Percentiles rank a stretch among this genome's conserved stretches.
These are phyloP conservation scores for Aphanomyces astaci DNA, from an alignment of 352 stramenopile genomes.

Conservation along the genomic window DNA sequence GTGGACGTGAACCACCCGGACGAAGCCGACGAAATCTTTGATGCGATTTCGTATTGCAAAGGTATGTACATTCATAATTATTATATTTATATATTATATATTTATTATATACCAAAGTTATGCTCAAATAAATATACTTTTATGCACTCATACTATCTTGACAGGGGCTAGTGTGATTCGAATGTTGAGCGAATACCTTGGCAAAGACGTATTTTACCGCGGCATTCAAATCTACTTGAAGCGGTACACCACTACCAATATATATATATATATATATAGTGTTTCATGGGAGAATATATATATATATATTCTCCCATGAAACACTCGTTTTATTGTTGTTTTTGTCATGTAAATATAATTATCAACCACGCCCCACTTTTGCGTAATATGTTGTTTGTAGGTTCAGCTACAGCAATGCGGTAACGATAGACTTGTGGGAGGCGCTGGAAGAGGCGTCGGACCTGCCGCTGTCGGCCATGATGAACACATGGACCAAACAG, in stretches of 20 bases:
- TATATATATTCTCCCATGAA: too few species aligned
- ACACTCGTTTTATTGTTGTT: too few species aligned
- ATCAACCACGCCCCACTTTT: too few species aligned
- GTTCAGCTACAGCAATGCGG: constrained; percentile 93
- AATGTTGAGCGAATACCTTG: constrained; percentile 67
- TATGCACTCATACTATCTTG: not conserved
- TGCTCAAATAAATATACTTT: too few species aligned
- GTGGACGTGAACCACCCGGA: constrained; percentile 89
- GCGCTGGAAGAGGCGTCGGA: constrained; percentile 86
- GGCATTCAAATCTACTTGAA: constrained; percentile 92
- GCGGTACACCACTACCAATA: constrained; percentile 28
- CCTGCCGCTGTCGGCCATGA: constrained; percentile 88
- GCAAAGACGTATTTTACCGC: constrained; percentile 55
- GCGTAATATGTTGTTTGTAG: too few species aligned
- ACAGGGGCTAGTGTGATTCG: constrained; percentile 49
- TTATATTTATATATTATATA: too few species aligned
- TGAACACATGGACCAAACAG: constrained; percentile 90
- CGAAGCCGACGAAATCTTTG: constrained; percentile 97
- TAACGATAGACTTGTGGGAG: constrained; percentile 93
- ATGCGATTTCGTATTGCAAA: constrained; percentile 96
- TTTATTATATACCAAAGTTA: too few species aligned
- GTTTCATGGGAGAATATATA: too few species aligned
- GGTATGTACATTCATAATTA: constrained; percentile 32
- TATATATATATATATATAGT: not conserved
- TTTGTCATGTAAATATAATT: too few species aligned